Evolutionary conservation across 352 stramenopile species (phyloP).

Genomic region (Lagenidium sp.): DNA sequence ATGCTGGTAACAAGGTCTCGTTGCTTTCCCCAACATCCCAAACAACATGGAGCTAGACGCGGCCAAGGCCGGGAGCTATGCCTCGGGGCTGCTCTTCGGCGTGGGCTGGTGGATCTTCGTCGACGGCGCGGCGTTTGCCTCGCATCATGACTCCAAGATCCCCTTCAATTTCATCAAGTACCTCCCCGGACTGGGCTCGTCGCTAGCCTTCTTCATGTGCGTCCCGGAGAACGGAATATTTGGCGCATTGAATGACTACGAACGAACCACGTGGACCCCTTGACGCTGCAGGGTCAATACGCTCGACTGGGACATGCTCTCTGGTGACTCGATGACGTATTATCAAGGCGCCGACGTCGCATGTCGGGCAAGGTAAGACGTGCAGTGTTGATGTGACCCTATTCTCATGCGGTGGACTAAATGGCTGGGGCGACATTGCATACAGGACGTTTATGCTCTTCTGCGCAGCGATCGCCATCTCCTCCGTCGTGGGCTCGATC

Average conservation of each 20-base stretch:
- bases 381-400: neutral
- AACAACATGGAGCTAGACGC: slow-evolving; percentile 9
- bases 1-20: no score
- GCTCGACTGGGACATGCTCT: slow-evolving; percentile 57
- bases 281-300: slow-evolving; percentile 31
- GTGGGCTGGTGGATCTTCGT: slow-evolving; percentile 55
- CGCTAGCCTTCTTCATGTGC: slow-evolving; percentile 48
- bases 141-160: slow-evolving; percentile 34
- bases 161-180: slow-evolving; percentile 56
- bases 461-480: slow-evolving; percentile 32
- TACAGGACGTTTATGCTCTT: slow-evolving; percentile 40
- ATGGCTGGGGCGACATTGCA: slow-evolving; percentile 1
- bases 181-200: slow-evolving; percentile 39
- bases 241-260: neutral
- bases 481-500: slow-evolving; percentile 30
- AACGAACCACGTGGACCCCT: neutral
- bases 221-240: neutral
- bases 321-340: slow-evolving; percentile 29
- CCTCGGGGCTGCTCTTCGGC: slow-evolving; percentile 33
- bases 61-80: slow-evolving; percentile 29
- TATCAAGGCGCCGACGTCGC: slow-evolving; percentile 25
- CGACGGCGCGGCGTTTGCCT: slow-evolving; percentile 34
- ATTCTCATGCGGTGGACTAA: neutral
- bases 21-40: no score
- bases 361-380: slow-evolving; percentile 31